These are phyloP conservation scores for Globisporangium alternatum DNA, from an alignment of 352 stramenopile genomes.

Conservation along the genomic window DNA sequence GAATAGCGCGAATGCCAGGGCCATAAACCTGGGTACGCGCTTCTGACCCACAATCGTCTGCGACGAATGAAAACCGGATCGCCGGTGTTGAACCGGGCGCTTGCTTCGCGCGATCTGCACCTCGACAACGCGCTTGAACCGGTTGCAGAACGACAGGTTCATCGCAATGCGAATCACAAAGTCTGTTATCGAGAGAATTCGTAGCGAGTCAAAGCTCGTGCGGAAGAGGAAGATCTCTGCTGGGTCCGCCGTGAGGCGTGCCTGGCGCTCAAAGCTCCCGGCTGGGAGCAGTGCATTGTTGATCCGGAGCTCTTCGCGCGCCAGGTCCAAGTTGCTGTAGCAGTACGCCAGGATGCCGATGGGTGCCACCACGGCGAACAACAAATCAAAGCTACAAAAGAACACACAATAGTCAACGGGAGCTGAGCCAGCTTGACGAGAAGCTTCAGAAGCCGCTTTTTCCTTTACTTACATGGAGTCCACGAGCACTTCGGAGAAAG, in stretches of 20 bases:
- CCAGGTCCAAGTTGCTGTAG: slow-evolving; percentile 26
- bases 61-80: not conserved
- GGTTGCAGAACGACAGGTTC: not conserved
- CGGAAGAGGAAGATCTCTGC: slow-evolving; percentile 26
- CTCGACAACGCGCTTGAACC: slow-evolving; percentile 29
- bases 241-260: slow-evolving; percentile 24
- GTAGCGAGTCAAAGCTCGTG: slow-evolving; percentile 31
- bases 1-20: slow-evolving; percentile 18
- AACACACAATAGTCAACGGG: not conserved
- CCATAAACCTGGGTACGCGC: not conserved
- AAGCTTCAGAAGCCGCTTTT: not conserved
- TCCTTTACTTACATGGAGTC: slow-evolving; percentile 24
- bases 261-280: slow-evolving; percentile 30
- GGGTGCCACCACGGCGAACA: slow-evolving; percentile 25
- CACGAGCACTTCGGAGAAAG: slow-evolving; percentile 28
- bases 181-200: slow-evolving; percentile 22
- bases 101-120: slow-evolving; percentile 13
- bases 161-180: slow-evolving; percentile 13
- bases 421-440: no score
- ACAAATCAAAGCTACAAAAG: slow-evolving; percentile 26
- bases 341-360: slow-evolving; percentile 25
- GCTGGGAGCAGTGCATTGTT: slow-evolving; percentile 24
- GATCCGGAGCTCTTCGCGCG: slow-evolving; percentile 21
- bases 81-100: not conserved
- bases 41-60: not conserved